phyloP scores from a whole-genome alignment of 345 rosid species.

The Balakata baccata region DNA sequence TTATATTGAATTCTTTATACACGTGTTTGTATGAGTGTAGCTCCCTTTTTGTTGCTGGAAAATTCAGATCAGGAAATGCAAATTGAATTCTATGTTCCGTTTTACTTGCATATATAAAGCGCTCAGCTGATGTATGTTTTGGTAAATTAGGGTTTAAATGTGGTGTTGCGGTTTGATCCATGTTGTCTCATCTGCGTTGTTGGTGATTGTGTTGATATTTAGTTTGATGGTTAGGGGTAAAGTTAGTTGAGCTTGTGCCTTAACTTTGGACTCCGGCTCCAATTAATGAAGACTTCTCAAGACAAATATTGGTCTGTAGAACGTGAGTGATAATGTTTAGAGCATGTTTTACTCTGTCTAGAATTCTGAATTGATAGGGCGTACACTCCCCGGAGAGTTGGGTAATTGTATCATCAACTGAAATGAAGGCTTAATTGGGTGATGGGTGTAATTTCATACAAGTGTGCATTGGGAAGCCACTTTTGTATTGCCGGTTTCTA shows the following conservation, averaged over 20 bases:
- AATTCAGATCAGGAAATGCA: not conserved
- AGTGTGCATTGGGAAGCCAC: not conserved
- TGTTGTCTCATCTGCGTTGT: constrained; percentile 7
- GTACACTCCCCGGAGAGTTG: too few species aligned
- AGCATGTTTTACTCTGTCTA: not conserved
- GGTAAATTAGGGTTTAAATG: constrained; percentile 15
- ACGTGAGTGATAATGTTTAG: not conserved
- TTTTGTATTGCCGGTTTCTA: not conserved
- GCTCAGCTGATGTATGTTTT: not conserved
- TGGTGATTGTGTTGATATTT: constrained; percentile 9
- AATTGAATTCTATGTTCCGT: not conserved
- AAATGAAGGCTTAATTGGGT: not conserved
- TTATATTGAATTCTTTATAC: constrained; percentile 2
- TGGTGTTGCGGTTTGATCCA: constrained; percentile 27
- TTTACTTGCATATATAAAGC: not conserved
- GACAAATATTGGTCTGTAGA: not conserved
- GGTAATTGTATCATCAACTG: not conserved
- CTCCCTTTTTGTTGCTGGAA: not conserved
- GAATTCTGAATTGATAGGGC: not conserved
- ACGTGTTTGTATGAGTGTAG: not conserved
- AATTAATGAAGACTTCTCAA: not conserved
- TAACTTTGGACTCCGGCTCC: not conserved
- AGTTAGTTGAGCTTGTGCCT: not conserved
- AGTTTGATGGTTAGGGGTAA: not conserved
- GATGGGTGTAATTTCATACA: not conserved